Conservation (phyloP, 1,139 yeast genomes). For the Candida mesenterica region DNA sequence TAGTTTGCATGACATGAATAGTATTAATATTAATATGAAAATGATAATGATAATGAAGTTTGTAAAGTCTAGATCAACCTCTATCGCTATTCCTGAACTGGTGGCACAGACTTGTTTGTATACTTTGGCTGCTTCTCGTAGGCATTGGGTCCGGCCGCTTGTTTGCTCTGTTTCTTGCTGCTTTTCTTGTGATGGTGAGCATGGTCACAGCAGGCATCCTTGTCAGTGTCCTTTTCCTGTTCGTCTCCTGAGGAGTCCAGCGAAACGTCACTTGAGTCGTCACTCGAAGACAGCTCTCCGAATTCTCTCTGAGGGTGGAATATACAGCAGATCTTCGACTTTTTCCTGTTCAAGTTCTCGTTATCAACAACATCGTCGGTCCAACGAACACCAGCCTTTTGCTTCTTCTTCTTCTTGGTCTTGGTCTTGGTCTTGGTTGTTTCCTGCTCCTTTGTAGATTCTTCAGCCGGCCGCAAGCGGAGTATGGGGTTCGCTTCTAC, state of each 20-base stretch:
- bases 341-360: constrained; percentile 82
- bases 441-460: constrained; percentile 1
- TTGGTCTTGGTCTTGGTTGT: constrained; percentile 4
- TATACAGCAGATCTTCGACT: constrained; percentile 92
- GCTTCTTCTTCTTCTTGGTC: constrained; percentile 3
- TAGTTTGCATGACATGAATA: no score
- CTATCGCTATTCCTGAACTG: constrained; percentile 7
- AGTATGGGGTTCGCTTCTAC: constrained; percentile 13
- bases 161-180: constrained; percentile 7
- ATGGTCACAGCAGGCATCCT: constrained; percentile 9
- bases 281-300: constrained; percentile 40
- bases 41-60: no score
- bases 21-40: no score
- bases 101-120: constrained; percentile 26
- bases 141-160: constrained; percentile 56
- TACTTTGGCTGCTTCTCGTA: constrained; percentile 74
- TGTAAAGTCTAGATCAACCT: no score
- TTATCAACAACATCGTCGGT: constrained; percentile 83
- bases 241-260: constrained; percentile 9
- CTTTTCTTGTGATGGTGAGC: constrained; percentile 9
- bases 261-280: constrained; percentile 13
- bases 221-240: constrained; percentile 8
- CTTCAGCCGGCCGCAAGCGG: constrained; percentile 10
- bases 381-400: constrained; percentile 67
- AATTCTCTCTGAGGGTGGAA: constrained; percentile 81